phyloP scores from a whole-genome alignment of 768 basidiomycete species.

The Tylopilus sp. region DNA sequence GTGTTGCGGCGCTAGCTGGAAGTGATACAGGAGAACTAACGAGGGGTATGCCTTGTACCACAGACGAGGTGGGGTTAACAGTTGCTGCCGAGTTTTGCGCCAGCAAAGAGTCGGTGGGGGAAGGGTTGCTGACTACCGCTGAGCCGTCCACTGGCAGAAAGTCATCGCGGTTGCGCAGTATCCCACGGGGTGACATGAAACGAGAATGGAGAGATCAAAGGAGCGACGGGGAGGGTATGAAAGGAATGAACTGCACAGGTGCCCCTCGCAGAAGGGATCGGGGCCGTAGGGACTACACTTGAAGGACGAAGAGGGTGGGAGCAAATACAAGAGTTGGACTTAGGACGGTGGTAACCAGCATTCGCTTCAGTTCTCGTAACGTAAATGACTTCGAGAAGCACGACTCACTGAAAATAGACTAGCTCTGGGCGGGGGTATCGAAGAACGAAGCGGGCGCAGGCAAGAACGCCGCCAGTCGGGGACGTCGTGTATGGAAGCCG shows the following conservation, averaged over 20 bases:
- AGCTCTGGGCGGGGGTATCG: neutral
- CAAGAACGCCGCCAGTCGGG: constrained; percentile 4
- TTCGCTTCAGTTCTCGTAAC: constrained; percentile 20
- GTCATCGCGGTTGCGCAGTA: constrained; percentile 14
- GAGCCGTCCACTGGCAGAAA: constrained; percentile 21
- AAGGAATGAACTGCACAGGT: neutral
- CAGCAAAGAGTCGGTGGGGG: constrained; percentile 25
- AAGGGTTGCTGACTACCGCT: constrained; percentile 20
- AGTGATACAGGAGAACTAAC: neutral
- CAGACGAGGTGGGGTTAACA: neutral
- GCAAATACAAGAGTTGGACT: constrained; percentile 9
- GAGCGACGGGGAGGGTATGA: constrained; percentile 3
- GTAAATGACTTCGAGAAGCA: neutral
- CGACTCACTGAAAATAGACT: constrained; percentile 13
- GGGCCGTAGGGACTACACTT: neutral
- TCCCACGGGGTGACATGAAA: constrained; percentile 17
- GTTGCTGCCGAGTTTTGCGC: constrained; percentile 16
- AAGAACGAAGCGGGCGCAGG: neutral
- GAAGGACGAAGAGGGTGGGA: neutral
- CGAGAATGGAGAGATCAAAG: neutral
- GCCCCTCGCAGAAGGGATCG: constrained; percentile 26
- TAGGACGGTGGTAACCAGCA: neutral
- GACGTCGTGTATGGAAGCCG: constrained; percentile 7
- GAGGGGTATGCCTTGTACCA: constrained; percentile 20
- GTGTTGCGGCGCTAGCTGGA: neutral